phyloP scores from a whole-genome alignment of 768 basidiomycete genomes.

The Lactifluus volemus region DNA sequence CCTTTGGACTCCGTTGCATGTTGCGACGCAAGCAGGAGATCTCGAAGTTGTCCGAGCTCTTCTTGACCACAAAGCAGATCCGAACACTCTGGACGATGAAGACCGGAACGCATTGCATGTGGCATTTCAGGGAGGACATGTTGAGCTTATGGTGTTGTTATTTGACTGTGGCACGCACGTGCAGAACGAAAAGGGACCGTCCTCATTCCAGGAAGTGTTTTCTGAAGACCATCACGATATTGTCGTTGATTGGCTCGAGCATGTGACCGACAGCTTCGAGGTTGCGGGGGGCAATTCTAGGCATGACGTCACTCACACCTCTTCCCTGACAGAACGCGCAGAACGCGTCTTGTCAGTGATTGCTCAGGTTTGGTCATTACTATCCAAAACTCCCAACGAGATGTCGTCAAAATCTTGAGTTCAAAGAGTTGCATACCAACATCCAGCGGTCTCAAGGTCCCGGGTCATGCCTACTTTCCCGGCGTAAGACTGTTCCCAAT shows the following conservation, averaged over 20 bases:
- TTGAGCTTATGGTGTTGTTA: too few relatives aligned
- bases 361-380: conserved; percentile 62
- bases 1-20: too few relatives aligned
- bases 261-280: conserved; percentile 42
- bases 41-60: too few relatives aligned
- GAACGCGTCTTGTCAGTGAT: conserved; percentile 67
- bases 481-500: conserved; percentile 85
- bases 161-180: too few relatives aligned
- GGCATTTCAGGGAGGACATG: too few relatives aligned
- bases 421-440: conserved; percentile 43
- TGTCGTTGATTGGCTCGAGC: conserved; percentile 64
- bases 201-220: too few relatives aligned
- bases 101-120: too few relatives aligned
- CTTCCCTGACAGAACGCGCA: conserved; percentile 46
- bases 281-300: conserved; percentile 36
- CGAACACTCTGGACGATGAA: too few relatives aligned
- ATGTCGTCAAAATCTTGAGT: conserved; percentile 34
- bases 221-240: too few relatives aligned
- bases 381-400: conserved; percentile 39
- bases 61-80: too few relatives aligned
- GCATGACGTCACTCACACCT: conserved; percentile 54
- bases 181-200: too few relatives aligned
- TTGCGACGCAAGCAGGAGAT: too few relatives aligned
- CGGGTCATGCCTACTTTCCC: conserved; percentile 72
- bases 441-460: conserved; percentile 58